Conservation (phyloP, 1,284 basidiomycete species). For the Violaceomyces palustris region DNA sequence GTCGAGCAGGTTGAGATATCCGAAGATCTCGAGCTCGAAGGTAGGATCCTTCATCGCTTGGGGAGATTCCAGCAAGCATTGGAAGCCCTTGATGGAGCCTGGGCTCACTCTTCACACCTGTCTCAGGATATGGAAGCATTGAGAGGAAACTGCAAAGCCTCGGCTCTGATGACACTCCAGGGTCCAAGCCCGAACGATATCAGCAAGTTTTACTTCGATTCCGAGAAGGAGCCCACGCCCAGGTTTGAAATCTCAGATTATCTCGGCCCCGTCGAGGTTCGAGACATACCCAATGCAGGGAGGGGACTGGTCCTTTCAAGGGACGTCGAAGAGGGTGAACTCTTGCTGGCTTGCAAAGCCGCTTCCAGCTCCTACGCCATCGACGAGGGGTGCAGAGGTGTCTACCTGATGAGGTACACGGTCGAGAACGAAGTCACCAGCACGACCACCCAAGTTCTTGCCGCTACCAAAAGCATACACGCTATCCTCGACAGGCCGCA, state of each 20-base stretch:
- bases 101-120: no score
- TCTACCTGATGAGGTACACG: slow-evolving; percentile 36
- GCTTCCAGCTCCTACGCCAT: slow-evolving; percentile 37
- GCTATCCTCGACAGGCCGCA: slow-evolving; percentile 38
- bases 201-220: slow-evolving; percentile 34
- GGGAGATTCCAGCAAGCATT: slow-evolving; percentile 14
- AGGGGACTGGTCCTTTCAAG: slow-evolving; percentile 43
- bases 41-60: slow-evolving; percentile 11
- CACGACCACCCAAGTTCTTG: slow-evolving; percentile 50
- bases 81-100: slow-evolving; percentile 13
- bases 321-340: slow-evolving; percentile 40
- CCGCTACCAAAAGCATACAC: slow-evolving; percentile 46
- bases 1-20: no score
- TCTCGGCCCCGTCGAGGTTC: slow-evolving; percentile 36
- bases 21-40: slow-evolving; percentile 27
- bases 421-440: slow-evolving; percentile 42
- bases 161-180: no score
- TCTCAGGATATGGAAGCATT: slow-evolving; percentile 14
- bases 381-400: slow-evolving; percentile 28
- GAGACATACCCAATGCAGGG: slow-evolving; percentile 42
- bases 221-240: slow-evolving; percentile 28
- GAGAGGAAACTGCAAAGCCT: slow-evolving; percentile 4
- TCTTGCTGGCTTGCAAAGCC: slow-evolving; percentile 43
- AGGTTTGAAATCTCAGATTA: slow-evolving; percentile 36
- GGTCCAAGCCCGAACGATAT: slow-evolving; percentile 31